Conservation (phyloP, 2,329 filamentous ascomycete genomes). For the Gnomoniopsis smithogilvyi region DNA sequence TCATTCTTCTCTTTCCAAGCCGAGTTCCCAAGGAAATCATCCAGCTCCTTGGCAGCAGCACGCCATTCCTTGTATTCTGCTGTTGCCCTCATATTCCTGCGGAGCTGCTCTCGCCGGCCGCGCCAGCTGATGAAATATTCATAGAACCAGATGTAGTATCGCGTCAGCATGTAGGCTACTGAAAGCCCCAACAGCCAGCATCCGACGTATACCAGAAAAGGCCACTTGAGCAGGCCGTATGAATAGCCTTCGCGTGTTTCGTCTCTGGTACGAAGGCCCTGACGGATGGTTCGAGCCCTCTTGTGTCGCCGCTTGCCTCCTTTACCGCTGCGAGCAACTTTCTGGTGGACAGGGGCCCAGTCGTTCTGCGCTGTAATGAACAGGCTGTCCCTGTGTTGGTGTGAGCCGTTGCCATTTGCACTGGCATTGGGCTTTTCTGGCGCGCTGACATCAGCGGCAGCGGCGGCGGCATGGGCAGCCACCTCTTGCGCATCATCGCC, state of each 20-base stretch:
- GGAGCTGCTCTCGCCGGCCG: conserved; percentile 69
- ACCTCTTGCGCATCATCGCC: conserved; percentile 28
- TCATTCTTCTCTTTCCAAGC: conserved; percentile 75
- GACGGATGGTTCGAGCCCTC: conserved; percentile 24
- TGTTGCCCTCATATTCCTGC: conserved; percentile 68
- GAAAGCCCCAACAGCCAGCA: conserved; percentile 77
- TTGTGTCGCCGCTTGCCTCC: conserved; percentile 33
- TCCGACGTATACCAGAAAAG: conserved; percentile 74
- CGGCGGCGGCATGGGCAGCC: conserved; percentile 35
- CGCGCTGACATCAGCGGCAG: conserved; percentile 32
- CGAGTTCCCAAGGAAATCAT: conserved; percentile 76
- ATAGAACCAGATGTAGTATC: conserved; percentile 88
- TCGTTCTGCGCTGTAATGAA: conserved; percentile 92
- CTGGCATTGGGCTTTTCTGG: conserved; percentile 15
- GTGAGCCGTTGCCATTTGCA: conserved; percentile 17
- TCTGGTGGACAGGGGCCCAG: conserved; percentile 85
- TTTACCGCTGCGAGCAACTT: conserved; percentile 38
- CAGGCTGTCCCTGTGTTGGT: conserved; percentile 26
- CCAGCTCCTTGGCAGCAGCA: conserved; percentile 71
- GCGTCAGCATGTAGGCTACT: conserved; percentile 72
- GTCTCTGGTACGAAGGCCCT: conserved; percentile 68
- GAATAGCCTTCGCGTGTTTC: conserved; percentile 93
- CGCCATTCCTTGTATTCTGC: conserved; percentile 83
- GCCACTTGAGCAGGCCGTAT: conserved; percentile 89
- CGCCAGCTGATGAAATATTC: conserved; percentile 91